Percentiles rank a stretch among this genome's conserved stretches.
These are phyloP conservation scores for Sparassis latifolia DNA, from an alignment of 1,284 basidiomycete species.

Conservation along the genomic window DNA sequence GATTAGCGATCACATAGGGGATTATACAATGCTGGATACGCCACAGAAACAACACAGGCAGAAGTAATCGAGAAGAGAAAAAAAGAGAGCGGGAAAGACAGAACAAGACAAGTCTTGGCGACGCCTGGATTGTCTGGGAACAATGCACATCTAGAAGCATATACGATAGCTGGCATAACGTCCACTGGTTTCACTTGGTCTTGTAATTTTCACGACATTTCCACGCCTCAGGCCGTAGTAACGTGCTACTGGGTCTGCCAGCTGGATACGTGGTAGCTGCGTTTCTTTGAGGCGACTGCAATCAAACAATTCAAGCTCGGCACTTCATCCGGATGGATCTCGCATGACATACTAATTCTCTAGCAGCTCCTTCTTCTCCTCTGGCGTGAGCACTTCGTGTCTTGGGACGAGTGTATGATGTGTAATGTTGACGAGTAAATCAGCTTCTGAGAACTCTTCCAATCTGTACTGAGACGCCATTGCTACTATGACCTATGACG, in stretches of 20 bases:
- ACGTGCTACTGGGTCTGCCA: slow-evolving; percentile 93
- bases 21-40: slow-evolving; percentile 1
- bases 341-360: slow-evolving; percentile 82
- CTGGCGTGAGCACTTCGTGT: slow-evolving; percentile 82
- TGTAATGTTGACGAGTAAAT: slow-evolving; percentile 96
- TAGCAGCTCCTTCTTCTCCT: slow-evolving; percentile 85
- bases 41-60: slow-evolving; percentile 10
- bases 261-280: slow-evolving; percentile 94
- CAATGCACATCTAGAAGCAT: slow-evolving; percentile 51
- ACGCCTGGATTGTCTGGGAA: slow-evolving; percentile 6
- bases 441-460: slow-evolving; percentile 96
- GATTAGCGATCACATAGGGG: background rate
- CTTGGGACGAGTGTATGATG: slow-evolving; percentile 92
- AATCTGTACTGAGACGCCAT: slow-evolving; percentile 84
- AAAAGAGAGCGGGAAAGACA: background rate
- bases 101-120: background rate
- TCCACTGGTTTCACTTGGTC: slow-evolving; percentile 95
- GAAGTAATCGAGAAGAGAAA: slow-evolving; percentile 4
- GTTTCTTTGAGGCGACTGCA: slow-evolving; percentile 93
- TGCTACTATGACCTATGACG: slow-evolving; percentile 73
- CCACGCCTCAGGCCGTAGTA: slow-evolving; percentile 96
- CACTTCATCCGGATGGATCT: slow-evolving; percentile 1
- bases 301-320: slow-evolving; percentile 6
- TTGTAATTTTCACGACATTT: slow-evolving; percentile 97
- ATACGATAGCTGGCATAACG: slow-evolving; percentile 92